Evolutionary conservation across 176 grass and related monocot genomes (phyloP).

Genomic region (Ananas comosus): DNA sequence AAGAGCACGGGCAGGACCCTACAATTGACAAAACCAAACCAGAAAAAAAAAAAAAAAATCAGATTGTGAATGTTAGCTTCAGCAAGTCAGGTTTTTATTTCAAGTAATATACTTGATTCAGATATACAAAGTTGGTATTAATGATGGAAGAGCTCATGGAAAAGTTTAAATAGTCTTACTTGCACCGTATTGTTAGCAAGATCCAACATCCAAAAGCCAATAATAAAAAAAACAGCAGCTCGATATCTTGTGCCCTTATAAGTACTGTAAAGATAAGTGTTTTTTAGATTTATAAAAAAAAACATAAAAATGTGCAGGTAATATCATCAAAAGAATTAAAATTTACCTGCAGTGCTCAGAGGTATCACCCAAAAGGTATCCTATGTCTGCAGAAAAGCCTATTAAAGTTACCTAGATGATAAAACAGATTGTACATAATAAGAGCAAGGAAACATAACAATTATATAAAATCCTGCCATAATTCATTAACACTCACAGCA

Average conservation of each 20-base stretch:
- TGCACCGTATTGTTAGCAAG: constrained; percentile 98
- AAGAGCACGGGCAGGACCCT: constrained; percentile 95
- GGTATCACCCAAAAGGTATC: constrained; percentile 88
- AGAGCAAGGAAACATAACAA: constrained; percentile 16
- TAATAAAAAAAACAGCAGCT: constrained; percentile 71
- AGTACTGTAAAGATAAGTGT: constrained; percentile 29
- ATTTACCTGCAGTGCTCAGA: constrained; percentile 76
- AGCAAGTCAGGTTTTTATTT: too few relatives aligned
- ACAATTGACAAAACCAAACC: constrained; percentile 3
- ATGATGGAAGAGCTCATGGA: neutral
- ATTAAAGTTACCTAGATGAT: constrained; percentile 82
- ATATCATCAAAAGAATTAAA: neutral
- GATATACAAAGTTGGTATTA: neutral
- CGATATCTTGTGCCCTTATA: constrained; percentile 84
- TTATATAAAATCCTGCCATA: constrained; percentile 5
- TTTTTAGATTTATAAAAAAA: constrained; percentile 8
- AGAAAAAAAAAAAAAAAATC: neutral
- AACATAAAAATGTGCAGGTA: constrained; percentile 4
- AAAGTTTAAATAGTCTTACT: constrained; percentile 39
- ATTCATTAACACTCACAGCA: constrained; percentile 66
- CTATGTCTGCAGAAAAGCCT: constrained; percentile 99
- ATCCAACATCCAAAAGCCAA: constrained; percentile 99
- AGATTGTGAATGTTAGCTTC: neutral
- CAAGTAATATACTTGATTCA: too few relatives aligned
- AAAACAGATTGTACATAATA: constrained; percentile 26